A percentile compares a stretch with the other conserved stretches of the same genome.
phyloP scores from a whole-genome alignment of 768 basidiomycete species.

The Lentinula aciculospora region DNA sequence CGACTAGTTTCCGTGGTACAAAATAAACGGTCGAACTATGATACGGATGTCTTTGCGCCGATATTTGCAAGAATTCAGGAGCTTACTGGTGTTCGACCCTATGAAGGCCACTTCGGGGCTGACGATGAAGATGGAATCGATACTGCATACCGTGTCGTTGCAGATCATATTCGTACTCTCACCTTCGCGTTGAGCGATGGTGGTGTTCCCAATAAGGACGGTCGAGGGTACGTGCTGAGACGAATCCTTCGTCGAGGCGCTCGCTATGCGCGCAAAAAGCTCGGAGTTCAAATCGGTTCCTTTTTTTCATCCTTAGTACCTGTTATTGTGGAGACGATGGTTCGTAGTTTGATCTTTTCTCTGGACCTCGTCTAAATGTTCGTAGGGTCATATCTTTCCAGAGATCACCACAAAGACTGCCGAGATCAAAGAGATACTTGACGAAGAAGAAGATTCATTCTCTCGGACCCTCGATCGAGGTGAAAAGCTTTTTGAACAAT shows the following conservation, averaged over 20 bases:
- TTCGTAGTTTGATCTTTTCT: constrained; percentile 25
- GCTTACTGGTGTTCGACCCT: constrained; percentile 82
- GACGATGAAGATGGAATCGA: constrained; percentile 96
- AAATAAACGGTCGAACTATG: constrained; percentile 91
- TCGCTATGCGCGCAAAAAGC: constrained; percentile 93
- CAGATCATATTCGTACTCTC: constrained; percentile 93
- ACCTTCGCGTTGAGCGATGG: constrained; percentile 96
- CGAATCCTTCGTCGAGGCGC: constrained; percentile 91
- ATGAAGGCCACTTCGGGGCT: constrained; percentile 87
- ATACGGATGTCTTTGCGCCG: constrained; percentile 92
- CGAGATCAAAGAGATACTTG: constrained; percentile 90
- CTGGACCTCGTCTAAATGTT: neutral
- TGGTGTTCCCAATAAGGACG: constrained; percentile 93
- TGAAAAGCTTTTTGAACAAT: constrained; percentile 92
- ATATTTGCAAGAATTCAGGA: constrained; percentile 85
- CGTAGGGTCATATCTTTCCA: constrained; percentile 82
- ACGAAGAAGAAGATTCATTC: constrained; percentile 98
- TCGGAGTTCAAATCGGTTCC: constrained; percentile 85
- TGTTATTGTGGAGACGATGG: constrained; percentile 85
- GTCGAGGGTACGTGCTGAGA: constrained; percentile 94
- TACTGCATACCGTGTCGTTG: constrained; percentile 95
- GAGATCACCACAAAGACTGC: constrained; percentile 80
- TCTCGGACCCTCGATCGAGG: constrained; percentile 96
- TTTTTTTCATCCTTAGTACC: constrained; percentile 95
- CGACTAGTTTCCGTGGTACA: constrained; percentile 93